phyloP scores from a whole-genome alignment of 805 yeast species.

The Candida coleopterorum region DNA sequence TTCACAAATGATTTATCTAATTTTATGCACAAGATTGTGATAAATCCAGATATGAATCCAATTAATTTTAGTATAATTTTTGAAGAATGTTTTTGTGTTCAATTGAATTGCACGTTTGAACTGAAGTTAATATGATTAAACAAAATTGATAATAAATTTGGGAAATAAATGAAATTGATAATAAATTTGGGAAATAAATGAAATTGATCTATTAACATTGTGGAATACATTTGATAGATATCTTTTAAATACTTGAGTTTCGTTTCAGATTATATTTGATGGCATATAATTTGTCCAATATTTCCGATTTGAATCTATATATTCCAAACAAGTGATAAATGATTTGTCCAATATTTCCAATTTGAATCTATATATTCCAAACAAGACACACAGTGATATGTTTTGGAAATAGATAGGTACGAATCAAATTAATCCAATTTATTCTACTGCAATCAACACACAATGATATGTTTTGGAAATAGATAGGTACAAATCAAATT shows the following conservation, averaged over 20 bases:
- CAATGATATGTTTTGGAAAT: constrained; percentile 23
- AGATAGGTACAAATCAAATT: too few relatives aligned
- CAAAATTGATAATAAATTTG: constrained; percentile 32
- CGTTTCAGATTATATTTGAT: constrained; percentile 11
- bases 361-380: constrained; percentile 16
- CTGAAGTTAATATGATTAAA: too few relatives aligned
- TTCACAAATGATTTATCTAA: too few relatives aligned
- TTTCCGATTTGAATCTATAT: constrained; percentile 16
- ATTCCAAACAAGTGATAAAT: constrained; percentile 19
- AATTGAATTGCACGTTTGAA: constrained; percentile 10
- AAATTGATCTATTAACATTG: constrained; percentile 29
- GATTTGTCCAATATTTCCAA: constrained; percentile 18
- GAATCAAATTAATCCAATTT: too few relatives aligned
- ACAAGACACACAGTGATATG: constrained; percentile 21
- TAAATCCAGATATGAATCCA: constrained; percentile 31
- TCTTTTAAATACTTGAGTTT: constrained; percentile 11
- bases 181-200: constrained; percentile 32
- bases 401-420: constrained; percentile 27
- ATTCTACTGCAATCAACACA: constrained; percentile 20
- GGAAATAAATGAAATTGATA: constrained; percentile 30
- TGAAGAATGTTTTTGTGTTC: constrained; percentile 25
- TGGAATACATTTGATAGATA: constrained; percentile 18
- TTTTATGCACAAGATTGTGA: constrained; percentile 21
- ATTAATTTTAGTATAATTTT: constrained; percentile 30
- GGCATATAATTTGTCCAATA: constrained; percentile 22